Conservation (phyloP, 1,284 basidiomycete genomes). For the Puccinia coronata region DNA sequence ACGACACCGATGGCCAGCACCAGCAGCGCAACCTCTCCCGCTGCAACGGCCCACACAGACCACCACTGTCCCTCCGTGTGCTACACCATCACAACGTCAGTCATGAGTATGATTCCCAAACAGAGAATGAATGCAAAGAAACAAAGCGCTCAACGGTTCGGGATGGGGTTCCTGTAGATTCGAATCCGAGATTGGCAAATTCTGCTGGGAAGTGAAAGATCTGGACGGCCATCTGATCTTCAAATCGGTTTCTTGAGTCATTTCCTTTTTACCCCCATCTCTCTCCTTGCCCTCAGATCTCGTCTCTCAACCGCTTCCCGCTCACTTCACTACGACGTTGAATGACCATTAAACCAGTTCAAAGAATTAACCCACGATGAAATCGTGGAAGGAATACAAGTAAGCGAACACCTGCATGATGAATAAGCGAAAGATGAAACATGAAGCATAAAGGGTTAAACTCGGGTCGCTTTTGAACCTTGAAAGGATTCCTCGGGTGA, state of each 20-base stretch:
- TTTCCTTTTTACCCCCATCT: neutral
- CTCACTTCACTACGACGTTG: neutral
- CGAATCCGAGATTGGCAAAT: constrained; percentile 15
- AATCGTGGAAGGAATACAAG: constrained; percentile 39
- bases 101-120: neutral
- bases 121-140: neutral
- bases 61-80: neutral
- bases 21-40: neutral
- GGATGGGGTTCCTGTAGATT: neutral
- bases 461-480: neutral
- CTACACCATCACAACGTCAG: neutral
- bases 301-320: neutral
- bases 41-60: neutral
- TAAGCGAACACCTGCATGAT: neutral
- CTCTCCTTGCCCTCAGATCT: neutral
- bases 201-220: constrained; percentile 31
- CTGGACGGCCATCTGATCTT: neutral
- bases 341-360: neutral
- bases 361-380: constrained; percentile 33
- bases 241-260: constrained; percentile 27
- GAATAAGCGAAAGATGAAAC: neutral
- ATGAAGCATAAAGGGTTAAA: neutral
- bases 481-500: constrained; percentile 35
- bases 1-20: constrained; percentile 9
- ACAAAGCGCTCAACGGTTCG: neutral